phyloP scores from a whole-genome alignment of 2,329 filamentous ascomycete genomes.

The Penicillium sp. region DNA sequence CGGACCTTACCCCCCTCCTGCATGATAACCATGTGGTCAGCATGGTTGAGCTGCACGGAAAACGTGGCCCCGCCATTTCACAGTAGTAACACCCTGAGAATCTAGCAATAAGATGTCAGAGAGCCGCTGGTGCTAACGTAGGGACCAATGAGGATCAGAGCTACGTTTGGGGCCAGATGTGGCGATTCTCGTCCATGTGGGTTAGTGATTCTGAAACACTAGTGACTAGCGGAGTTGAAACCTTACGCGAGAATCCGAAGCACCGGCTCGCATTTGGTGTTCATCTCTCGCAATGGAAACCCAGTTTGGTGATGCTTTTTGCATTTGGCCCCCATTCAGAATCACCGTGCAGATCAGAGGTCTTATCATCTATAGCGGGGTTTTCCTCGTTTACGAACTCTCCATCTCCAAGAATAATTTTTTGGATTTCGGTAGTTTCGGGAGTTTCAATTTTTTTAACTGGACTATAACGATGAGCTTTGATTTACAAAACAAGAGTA shows the following conservation, averaged over 20 bases:
- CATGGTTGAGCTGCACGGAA: slow-evolving; percentile 5
- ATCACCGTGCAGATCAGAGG: background rate
- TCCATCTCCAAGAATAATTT: background rate
- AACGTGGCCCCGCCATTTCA: slow-evolving; percentile 10
- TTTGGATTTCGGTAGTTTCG: background rate
- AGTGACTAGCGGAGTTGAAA: background rate
- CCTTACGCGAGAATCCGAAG: background rate
- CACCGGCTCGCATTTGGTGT: background rate
- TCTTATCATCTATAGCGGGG: background rate
- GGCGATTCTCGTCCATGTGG: background rate
- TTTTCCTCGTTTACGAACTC: background rate
- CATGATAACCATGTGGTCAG: slow-evolving; percentile 17
- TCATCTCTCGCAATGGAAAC: background rate
- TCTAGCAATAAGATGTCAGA: background rate
- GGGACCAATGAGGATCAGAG: background rate
- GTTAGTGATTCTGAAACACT: background rate
- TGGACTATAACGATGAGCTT: background rate
- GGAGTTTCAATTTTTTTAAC: background rate
- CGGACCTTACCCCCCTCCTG: slow-evolving; percentile 3
- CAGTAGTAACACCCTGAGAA: background rate
- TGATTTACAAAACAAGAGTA: background rate
- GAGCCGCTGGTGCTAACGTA: background rate
- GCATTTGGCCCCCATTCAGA: background rate
- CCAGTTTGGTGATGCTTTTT: background rate
- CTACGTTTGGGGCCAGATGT: background rate